Evolutionary conservation across 2,329 filamentous ascomycete species (phyloP).

Genomic region (Beauveria australis): DNA sequence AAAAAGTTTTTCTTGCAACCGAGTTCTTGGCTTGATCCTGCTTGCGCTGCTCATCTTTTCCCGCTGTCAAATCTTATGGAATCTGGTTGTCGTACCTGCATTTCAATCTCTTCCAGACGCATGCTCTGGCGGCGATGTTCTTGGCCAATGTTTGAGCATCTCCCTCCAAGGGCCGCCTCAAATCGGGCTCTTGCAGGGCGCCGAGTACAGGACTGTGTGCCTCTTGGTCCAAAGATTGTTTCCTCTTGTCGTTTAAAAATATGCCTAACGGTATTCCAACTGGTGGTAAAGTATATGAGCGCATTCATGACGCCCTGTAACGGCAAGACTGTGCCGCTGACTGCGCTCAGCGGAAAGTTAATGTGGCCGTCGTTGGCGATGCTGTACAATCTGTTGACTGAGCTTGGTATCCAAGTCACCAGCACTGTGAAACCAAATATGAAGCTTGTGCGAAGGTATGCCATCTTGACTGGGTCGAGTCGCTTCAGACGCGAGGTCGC

Average conservation of each 20-base stretch:
- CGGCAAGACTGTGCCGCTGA: slow-evolving; percentile 63
- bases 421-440: slow-evolving; percentile 52
- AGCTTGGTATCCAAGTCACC: slow-evolving; percentile 57
- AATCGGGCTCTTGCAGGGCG: background rate
- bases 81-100: background rate
- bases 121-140: background rate
- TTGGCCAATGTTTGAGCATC: background rate
- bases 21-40: background rate
- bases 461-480: slow-evolving; percentile 48
- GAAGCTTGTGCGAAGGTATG: slow-evolving; percentile 52
- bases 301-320: slow-evolving; percentile 77
- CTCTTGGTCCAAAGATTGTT: slow-evolving; percentile 10
- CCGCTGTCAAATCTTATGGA: background rate
- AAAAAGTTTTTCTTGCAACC: background rate
- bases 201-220: background rate
- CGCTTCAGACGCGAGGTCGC: slow-evolving; percentile 25
- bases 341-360: slow-evolving; percentile 58
- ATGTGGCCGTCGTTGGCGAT: slow-evolving; percentile 41
- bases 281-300: slow-evolving; percentile 65
- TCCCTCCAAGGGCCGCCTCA: background rate
- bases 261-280: slow-evolving; percentile 31
- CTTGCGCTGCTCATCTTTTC: background rate
- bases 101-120: background rate
- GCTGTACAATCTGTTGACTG: slow-evolving; percentile 64
- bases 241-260: slow-evolving; percentile 17